Percentiles rank a stretch among this genome's conserved stretches.
These are phyloP conservation scores for Chimonanthus salicifolius DNA, from an alignment of 164 flowering plant genomes.

Conservation along the genomic window DNA sequence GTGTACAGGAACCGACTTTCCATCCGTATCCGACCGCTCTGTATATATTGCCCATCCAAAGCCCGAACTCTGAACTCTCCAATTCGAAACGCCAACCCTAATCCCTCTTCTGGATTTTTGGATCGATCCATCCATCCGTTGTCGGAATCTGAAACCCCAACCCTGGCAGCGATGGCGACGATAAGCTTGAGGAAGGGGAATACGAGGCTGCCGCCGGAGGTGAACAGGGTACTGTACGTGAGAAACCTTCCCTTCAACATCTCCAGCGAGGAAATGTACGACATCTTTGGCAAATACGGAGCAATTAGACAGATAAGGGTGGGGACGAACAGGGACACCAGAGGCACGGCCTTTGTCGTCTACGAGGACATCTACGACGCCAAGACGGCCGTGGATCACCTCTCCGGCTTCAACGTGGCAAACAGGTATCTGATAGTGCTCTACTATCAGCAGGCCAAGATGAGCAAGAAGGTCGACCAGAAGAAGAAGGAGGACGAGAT, in stretches of 20 bases:
- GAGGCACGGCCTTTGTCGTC: conserved; percentile 93
- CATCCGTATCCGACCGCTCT: not conserved
- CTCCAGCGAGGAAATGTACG: conserved; percentile 98
- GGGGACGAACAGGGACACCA: conserved; percentile 85
- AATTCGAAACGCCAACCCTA: conserved; percentile 1
- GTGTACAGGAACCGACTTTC: not conserved
- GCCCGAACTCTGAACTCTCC: not conserved
- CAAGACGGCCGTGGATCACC: conserved; percentile 93
- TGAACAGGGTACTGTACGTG: conserved; percentile 82
- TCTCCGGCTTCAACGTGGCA: conserved; percentile 95
- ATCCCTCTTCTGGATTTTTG: not conserved
- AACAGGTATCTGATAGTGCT: conserved; percentile 86
- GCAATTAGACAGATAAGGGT: conserved; percentile 89
- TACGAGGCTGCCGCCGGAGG: conserved; percentile 92
- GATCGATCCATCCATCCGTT: no score
- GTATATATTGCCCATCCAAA: not conserved
- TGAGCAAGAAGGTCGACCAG: conserved; percentile 91
- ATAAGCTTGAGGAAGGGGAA: conserved; percentile 80
- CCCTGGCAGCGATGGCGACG: conserved; percentile 41
- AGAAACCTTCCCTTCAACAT: conserved; percentile 94
- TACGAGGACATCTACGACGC: conserved; percentile 98
- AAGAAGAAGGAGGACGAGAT: conserved; percentile 96
- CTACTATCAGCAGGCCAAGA: conserved; percentile 95
- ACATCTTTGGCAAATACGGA: conserved; percentile 95
- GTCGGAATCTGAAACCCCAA: not conserved